Evolutionary conservation across 495 filamentous ascomycete genomes (phyloP).

Genomic region (Penicillium lividum): DNA sequence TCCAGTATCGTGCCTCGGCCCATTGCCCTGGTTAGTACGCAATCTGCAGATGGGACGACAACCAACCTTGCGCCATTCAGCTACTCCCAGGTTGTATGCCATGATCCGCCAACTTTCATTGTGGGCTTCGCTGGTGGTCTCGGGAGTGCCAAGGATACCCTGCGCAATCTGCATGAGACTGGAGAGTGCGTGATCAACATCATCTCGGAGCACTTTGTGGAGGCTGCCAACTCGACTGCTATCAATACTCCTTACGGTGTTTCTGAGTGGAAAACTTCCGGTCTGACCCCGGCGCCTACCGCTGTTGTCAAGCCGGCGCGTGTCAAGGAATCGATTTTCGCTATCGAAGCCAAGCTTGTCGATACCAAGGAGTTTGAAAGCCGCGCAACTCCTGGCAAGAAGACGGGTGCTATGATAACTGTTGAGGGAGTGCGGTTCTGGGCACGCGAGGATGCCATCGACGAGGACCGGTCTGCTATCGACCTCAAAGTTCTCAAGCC

Average conservation of each 20-base stretch:
- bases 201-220: constrained; percentile 78
- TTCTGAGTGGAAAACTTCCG: constrained; percentile 79
- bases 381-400: constrained; percentile 63
- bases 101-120: constrained; percentile 89
- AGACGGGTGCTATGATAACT: constrained; percentile 70
- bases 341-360: constrained; percentile 77
- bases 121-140: constrained; percentile 63
- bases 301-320: constrained; percentile 67
- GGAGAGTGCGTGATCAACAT: constrained; percentile 83
- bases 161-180: constrained; percentile 69
- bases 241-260: constrained; percentile 78
- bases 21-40: constrained; percentile 64
- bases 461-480: constrained; percentile 70
- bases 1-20: constrained; percentile 83
- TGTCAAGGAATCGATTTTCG: constrained; percentile 79
- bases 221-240: constrained; percentile 79
- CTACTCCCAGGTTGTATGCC: constrained; percentile 80
- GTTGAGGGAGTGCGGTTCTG: constrained; percentile 88
- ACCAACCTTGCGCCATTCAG: constrained; percentile 85
- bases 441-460: constrained; percentile 85
- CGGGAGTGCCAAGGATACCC: constrained; percentile 69
- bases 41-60: constrained; percentile 55
- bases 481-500: constrained; percentile 73
- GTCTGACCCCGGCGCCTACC: constrained; percentile 70
- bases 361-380: constrained; percentile 76